Evolutionary conservation across 441 rosid species (phyloP).

Genomic region (Cnidoscolus chayamansa): DNA sequence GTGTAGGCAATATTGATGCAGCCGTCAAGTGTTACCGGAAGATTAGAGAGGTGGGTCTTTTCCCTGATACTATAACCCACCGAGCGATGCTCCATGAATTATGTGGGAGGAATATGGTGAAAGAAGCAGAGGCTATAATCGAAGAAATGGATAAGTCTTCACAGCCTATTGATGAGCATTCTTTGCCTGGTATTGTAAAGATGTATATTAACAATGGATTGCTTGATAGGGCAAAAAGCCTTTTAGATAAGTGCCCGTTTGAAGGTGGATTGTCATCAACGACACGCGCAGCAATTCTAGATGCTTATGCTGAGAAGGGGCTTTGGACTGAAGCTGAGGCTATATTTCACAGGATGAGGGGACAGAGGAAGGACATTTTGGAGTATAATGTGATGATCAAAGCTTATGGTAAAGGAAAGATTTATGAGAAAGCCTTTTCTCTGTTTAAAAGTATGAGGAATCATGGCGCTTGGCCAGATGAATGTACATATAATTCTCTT

Average conservation of each 20-base stretch:
- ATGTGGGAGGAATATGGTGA: slow-evolving; percentile 65
- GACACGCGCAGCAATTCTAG: slow-evolving; percentile 63
- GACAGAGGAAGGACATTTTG: slow-evolving; percentile 52
- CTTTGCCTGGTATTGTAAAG: slow-evolving; percentile 64
- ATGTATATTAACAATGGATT: slow-evolving; percentile 61
- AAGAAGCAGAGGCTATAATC: slow-evolving; percentile 58
- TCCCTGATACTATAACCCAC: slow-evolving; percentile 65
- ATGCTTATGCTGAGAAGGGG: slow-evolving; percentile 74
- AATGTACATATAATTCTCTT: slow-evolving; percentile 76
- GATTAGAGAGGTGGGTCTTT: slow-evolving; percentile 68
- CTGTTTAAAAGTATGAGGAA: slow-evolving; percentile 77
- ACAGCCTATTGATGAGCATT: slow-evolving; percentile 55
- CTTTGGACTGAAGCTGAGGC: slow-evolving; percentile 80
- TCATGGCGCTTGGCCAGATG: slow-evolving; percentile 85
- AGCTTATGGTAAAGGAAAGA: slow-evolving; percentile 77
- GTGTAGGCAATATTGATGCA: slow-evolving; percentile 58
- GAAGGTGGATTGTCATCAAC: slow-evolving; percentile 50
- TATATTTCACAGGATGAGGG: slow-evolving; percentile 55
- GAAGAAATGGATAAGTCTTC: slow-evolving; percentile 54
- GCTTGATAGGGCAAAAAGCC: slow-evolving; percentile 41
- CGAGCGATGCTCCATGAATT: slow-evolving; percentile 70
- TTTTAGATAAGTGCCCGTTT: slow-evolving; percentile 46
- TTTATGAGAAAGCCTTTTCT: slow-evolving; percentile 75
- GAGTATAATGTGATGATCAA: slow-evolving; percentile 87
- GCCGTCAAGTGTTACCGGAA: slow-evolving; percentile 56